Conservation (phyloP, 768 basidiomycete species). For the Xerocomellus intermedius region DNA sequence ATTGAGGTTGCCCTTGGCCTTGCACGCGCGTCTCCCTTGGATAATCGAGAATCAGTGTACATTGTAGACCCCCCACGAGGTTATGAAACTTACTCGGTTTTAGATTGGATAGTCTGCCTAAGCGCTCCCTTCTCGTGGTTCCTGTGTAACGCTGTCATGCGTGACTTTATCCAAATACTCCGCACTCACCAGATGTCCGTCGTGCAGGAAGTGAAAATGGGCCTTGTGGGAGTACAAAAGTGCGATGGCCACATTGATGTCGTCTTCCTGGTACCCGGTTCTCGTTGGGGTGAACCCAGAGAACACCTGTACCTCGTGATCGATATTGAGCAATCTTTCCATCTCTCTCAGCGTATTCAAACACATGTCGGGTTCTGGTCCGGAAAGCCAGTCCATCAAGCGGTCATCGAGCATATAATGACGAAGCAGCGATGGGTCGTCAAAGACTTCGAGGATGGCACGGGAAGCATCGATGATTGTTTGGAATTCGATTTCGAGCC, state of each 20-base stretch:
- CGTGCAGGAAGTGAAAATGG: constrained; percentile 9
- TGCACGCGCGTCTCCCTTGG: neutral
- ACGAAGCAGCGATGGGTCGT: neutral
- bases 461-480: constrained; percentile 1
- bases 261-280: neutral
- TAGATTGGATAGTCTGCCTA: neutral
- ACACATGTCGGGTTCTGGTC: constrained; percentile 1
- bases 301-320: neutral
- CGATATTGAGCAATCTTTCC: neutral
- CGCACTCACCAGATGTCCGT: constrained; percentile 10
- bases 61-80: neutral
- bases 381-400: constrained; percentile 6
- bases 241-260: neutral
- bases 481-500: constrained; percentile 3
- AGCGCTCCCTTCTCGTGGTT: neutral
- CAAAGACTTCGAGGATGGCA: constrained; percentile 3
- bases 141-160: neutral
- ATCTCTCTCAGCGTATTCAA: constrained; percentile 3
- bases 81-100: neutral
- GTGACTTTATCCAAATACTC: neutral
- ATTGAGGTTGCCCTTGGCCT: neutral
- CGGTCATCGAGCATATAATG: constrained; percentile 4
- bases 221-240: constrained; percentile 3
- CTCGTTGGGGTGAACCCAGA: neutral
- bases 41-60: neutral